Evolutionary conservation across 495 filamentous ascomycete genomes (phyloP), one percentile per base, ranked within the genome.

Genomic region (Aspergillus coremiiformis): DNA sequence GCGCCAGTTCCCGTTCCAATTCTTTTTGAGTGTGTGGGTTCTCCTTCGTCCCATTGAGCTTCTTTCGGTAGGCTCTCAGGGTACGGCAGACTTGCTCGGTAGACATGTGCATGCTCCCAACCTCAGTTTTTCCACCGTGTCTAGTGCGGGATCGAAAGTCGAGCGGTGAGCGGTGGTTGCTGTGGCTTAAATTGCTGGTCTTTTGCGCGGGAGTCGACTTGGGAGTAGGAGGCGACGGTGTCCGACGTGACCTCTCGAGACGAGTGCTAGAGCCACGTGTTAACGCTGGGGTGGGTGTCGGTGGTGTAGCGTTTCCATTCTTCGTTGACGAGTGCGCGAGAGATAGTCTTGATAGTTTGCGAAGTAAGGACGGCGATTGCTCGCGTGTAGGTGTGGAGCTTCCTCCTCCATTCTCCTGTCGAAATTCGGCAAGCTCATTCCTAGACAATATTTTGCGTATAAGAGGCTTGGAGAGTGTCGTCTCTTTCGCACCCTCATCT

Each of bases 31-130:
- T 66, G 46, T 89, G 84, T 11, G 81, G 70, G 24, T 78, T 77
- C 33, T 90, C 80, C 2, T 78, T 69, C 11, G 78, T 80, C 11
- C 80, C 81, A 20, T 80, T 68, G 7, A 96, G 77, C 61, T 88
- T 89, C 69, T 90, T 92, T 14, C 93, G 79, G 61, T 94, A 96
- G 2, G 84, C 80, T 44, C 85, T 81, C 6, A 98, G 75, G 5
- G 84, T 84, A 22, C 86, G 85, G 57, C 85, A 89, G 0, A 90
- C 74, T 54, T 90, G 85, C 57, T 93, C 87, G 1, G 87, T 92
- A 6, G 86, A 83, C 68, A 81, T 81, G 58, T 82, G 82, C 5
- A 95, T 72, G 45, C 76, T 79, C 8, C 85, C 84, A 52, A 81
- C 82, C 21, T 81, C 80, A 53, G 54, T 66, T 51, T 76, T 76